phyloP scores from a whole-genome alignment of 768 basidiomycete genomes.

The Boletus rubescentipes region DNA sequence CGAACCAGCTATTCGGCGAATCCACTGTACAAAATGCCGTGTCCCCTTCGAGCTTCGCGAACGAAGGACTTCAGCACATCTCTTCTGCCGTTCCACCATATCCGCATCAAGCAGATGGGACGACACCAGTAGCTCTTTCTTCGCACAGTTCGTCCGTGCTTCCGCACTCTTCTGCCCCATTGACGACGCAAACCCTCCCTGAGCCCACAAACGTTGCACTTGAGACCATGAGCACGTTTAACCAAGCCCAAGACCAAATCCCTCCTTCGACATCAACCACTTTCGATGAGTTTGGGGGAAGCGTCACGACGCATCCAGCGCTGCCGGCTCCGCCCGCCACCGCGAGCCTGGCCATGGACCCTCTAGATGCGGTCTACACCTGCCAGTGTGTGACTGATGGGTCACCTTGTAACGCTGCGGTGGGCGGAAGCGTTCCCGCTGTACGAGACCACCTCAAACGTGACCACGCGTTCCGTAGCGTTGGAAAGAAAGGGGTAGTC shows the following conservation, averaged over 20 bases:
- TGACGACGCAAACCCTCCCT: not conserved
- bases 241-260: not conserved
- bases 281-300: not conserved
- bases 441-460: slow-evolving; percentile 19
- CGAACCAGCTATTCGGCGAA: not conserved
- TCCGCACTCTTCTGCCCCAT: not conserved
- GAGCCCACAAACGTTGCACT: not conserved
- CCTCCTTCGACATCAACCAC: not conserved
- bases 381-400: slow-evolving; percentile 6
- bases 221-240: not conserved
- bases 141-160: too few relatives aligned
- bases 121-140: not conserved
- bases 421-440: slow-evolving; percentile 1
- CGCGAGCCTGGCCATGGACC: not conserved
- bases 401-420: not conserved
- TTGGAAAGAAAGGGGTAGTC: not conserved
- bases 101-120: not conserved
- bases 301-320: not conserved
- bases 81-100: not conserved
- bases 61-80: not conserved
- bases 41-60: not conserved
- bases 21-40: not conserved
- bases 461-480: slow-evolving; percentile 4
- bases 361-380: not conserved
- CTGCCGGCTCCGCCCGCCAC: not conserved